phyloP scores from a whole-genome alignment of 2,329 filamentous ascomycete species.

The Tolypocladium album region DNA sequence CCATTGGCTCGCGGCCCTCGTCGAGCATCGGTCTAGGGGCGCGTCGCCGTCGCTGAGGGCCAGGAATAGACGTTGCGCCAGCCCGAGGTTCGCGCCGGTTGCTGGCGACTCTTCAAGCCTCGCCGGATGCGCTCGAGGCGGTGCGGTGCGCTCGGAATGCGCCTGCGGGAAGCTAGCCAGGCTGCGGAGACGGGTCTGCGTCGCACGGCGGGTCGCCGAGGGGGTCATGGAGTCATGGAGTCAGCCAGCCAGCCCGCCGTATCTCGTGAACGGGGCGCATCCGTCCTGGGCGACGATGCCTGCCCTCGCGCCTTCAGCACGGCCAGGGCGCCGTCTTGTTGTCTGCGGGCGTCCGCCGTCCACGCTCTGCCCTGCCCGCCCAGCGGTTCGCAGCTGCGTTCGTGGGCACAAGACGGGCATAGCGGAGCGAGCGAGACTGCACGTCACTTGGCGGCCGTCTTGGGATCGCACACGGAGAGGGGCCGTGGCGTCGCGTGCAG shows the following conservation, averaged over 20 bases:
- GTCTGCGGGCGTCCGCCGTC: neutral
- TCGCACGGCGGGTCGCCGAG: neutral
- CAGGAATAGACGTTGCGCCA: neutral
- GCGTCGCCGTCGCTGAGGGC: neutral
- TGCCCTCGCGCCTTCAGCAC: neutral
- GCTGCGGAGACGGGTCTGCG: neutral
- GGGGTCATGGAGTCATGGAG: neutral
- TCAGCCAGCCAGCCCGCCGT: neutral
- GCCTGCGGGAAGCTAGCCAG: neutral
- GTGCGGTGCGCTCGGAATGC: slow-evolving; percentile 7
- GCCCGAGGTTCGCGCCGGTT: neutral
- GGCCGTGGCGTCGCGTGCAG: neutral
- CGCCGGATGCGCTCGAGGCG: neutral
- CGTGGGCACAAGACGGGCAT: neutral
- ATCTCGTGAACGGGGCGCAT: neutral
- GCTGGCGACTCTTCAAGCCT: neutral
- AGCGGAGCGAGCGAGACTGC: neutral
- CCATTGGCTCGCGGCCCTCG: slow-evolving; percentile 7
- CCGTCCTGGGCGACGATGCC: neutral
- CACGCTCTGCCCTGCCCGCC: neutral
- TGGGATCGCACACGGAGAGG: neutral
- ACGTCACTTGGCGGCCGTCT: neutral
- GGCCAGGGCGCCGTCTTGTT: too few species aligned
- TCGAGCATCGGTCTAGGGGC: neutral
- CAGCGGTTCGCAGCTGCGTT: neutral